A percentile compares a stretch with the other conserved stretches of the same genome.
These are phyloP conservation scores for Talaromyces sp. DNA, from an alignment of 2,329 filamentous ascomycete species.

Conservation along the genomic window DNA sequence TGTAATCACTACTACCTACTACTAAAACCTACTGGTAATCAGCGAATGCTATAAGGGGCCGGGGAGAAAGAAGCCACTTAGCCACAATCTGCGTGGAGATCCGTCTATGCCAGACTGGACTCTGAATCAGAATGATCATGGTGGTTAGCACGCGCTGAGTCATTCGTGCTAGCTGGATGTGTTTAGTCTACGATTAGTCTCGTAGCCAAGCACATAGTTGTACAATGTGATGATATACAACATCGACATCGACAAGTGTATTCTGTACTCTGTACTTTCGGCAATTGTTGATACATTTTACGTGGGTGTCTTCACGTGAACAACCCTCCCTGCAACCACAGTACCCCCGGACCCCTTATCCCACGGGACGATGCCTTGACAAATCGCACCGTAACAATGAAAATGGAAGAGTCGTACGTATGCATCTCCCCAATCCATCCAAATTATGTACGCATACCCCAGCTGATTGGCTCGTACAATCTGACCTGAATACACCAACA, in stretches of 20 bases:
- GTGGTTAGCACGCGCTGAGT: neutral
- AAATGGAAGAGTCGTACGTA: neutral
- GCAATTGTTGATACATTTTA: neutral
- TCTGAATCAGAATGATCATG: neutral
- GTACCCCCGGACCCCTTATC: neutral
- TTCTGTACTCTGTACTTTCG: neutral
- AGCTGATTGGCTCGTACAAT: neutral
- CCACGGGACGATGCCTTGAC: neutral
- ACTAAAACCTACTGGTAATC: too few relatives aligned
- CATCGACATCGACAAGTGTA: neutral
- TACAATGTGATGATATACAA: neutral
- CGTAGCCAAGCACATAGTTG: neutral
- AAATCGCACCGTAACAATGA: neutral
- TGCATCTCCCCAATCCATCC: neutral
- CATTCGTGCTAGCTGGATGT: constrained; percentile 1
- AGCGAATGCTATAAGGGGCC: neutral
- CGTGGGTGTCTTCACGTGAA: neutral
- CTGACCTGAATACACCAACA: neutral
- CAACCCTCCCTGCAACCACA: neutral
- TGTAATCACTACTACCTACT: neutral
- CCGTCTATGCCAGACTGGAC: neutral
- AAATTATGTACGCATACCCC: neutral
- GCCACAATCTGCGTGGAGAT: constrained; percentile 1
- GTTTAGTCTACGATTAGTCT: neutral
- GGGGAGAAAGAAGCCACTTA: neutral